Percentiles rank a stretch among this genome's conserved stretches.
Evolutionary conservation across 768 basidiomycete species (phyloP).

Genomic region (Boletus pseudo-olivaceus): DNA sequence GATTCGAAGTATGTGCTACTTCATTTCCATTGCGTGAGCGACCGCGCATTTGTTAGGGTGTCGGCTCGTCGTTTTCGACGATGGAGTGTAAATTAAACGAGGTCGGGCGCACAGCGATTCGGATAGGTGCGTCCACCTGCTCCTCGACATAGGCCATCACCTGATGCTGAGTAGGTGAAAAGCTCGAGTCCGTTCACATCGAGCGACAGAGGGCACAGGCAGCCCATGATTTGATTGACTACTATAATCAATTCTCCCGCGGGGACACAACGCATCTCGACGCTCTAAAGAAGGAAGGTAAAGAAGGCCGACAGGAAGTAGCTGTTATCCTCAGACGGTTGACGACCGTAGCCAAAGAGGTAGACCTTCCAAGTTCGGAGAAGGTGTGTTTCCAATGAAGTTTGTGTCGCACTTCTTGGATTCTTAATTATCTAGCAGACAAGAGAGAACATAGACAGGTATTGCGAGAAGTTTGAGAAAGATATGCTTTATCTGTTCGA

Average conservation of each 20-base stretch:
- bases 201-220: conserved; percentile 92
- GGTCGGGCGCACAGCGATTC: conserved; percentile 89
- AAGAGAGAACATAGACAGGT: conserved; percentile 88
- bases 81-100: conserved; percentile 92
- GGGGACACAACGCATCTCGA: conserved; percentile 76
- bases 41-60: conserved; percentile 50
- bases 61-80: conserved; percentile 79
- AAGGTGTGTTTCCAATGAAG: conserved; percentile 46
- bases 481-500: conserved; percentile 97
- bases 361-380: conserved; percentile 81
- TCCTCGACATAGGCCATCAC: background rate
- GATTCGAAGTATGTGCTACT: conserved; percentile 74
- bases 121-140: conserved; percentile 61
- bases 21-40: background rate
- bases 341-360: conserved; percentile 87
- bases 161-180: conserved; percentile 62
- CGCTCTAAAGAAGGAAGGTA: conserved; percentile 78
- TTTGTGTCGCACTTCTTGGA: background rate
- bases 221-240: conserved; percentile 89
- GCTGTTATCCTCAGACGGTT: conserved; percentile 84
- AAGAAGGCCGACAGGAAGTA: conserved; percentile 83
- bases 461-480: conserved; percentile 98
- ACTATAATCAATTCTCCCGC: conserved; percentile 87
- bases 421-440: conserved; percentile 47
- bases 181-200: conserved; percentile 90